Evolutionary conservation across 2,329 filamentous ascomycete species (phyloP).

Genomic region (Ophiocordyceps camponoti-floridani): DNA sequence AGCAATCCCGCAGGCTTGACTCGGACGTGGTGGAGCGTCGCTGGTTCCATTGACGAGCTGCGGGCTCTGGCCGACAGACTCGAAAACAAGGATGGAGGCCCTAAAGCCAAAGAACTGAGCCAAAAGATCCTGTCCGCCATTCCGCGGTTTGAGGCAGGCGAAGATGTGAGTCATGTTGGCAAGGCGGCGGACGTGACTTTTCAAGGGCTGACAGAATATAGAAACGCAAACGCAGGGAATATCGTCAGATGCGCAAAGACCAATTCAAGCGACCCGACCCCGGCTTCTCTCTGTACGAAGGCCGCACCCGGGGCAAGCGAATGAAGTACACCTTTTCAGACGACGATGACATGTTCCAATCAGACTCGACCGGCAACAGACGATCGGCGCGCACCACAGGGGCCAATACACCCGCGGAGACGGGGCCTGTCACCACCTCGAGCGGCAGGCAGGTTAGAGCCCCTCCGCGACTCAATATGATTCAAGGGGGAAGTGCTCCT

Average conservation of each 20-base stretch:
- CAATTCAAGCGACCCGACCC: constrained; percentile 76
- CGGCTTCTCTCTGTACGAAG: constrained; percentile 87
- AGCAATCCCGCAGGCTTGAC: constrained; percentile 65
- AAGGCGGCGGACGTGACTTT: too few relatives aligned
- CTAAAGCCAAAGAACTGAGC: constrained; percentile 61
- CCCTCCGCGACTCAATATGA: constrained; percentile 46
- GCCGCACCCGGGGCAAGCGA: constrained; percentile 85
- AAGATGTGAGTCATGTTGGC: constrained; percentile 44
- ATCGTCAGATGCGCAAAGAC: constrained; percentile 69
- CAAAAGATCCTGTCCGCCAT: constrained; percentile 64
- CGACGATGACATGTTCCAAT: constrained; percentile 55
- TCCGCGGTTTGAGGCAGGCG: constrained; percentile 79
- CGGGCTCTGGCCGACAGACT: constrained; percentile 60
- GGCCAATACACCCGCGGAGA: constrained; percentile 53
- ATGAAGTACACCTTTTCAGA: constrained; percentile 95
- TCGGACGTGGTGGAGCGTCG: constrained; percentile 81
- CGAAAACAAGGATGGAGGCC: constrained; percentile 57
- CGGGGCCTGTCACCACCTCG: constrained; percentile 50
- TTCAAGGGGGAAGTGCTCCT: constrained; percentile 29
- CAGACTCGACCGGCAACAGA: constrained; percentile 42
- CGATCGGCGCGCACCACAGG: constrained; percentile 60
- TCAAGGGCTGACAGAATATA: constrained; percentile 14
- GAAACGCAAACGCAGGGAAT: constrained; percentile 89
- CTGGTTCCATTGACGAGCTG: constrained; percentile 77
- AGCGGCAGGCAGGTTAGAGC: constrained; percentile 74